Evolutionary conservation across 257 asterid genomes (phyloP).

Genomic region (Rhazya stricta): DNA sequence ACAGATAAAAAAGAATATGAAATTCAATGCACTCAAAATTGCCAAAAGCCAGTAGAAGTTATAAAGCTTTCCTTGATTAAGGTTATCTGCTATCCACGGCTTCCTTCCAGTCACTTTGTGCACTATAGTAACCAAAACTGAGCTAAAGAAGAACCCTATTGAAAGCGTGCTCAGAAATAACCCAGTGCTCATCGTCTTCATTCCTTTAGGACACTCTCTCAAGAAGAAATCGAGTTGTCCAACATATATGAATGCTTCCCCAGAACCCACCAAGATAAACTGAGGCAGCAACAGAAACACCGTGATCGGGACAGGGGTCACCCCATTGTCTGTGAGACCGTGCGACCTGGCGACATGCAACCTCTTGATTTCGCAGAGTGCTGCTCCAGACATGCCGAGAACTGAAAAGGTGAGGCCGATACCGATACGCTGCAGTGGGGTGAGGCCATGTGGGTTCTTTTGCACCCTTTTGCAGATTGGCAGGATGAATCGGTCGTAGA

Average conservation of each 20-base stretch:
- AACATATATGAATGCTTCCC: constrained; percentile 79
- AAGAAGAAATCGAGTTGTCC: constrained; percentile 90
- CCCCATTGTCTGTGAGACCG: constrained; percentile 22
- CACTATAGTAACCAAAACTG: constrained; percentile 56
- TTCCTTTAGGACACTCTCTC: constrained; percentile 78
- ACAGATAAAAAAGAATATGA: constrained; percentile 38
- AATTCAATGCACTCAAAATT: constrained; percentile 45
- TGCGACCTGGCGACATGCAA: constrained; percentile 32
- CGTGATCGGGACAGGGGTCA: constrained; percentile 32
- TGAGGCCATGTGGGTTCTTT: constrained; percentile 55
- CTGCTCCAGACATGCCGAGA: constrained; percentile 58
- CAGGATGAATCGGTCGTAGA: constrained; percentile 51
- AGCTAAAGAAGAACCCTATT: constrained; percentile 22
- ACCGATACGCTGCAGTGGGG: constrained; percentile 62
- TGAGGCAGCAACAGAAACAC: constrained; percentile 77
- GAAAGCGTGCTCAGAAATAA: constrained; percentile 74
- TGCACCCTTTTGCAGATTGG: constrained; percentile 34
- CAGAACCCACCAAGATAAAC: constrained; percentile 64
- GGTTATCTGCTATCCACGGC: constrained; percentile 77
- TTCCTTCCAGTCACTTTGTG: constrained; percentile 48
- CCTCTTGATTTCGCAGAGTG: constrained; percentile 47
- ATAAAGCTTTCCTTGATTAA: constrained; percentile 63
- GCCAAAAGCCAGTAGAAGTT: constrained; percentile 76
- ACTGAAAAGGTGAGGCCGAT: constrained; percentile 50
- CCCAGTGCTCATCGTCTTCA: constrained; percentile 90